These are phyloP conservation scores for Vigna mungo DNA, from an alignment of 306 rosid species.

Conservation along the genomic window DNA sequence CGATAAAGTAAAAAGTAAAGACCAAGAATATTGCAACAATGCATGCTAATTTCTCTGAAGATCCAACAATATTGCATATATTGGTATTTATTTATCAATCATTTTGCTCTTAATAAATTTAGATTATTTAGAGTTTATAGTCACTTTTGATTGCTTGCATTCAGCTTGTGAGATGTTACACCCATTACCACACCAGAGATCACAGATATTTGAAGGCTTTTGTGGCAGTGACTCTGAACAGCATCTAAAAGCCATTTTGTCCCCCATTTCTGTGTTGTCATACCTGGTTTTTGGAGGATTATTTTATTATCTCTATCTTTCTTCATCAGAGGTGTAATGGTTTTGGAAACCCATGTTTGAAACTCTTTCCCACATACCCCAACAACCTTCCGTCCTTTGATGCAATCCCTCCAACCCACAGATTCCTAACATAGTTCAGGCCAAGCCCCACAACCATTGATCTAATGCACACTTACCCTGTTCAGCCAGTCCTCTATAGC, in stretches of 20 bases:
- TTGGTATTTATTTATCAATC: constrained; percentile 3
- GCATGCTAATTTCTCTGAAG: background rate
- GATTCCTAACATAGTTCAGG: background rate
- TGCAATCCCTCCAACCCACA: background rate
- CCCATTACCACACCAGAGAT: background rate
- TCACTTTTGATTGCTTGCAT: constrained; percentile 9
- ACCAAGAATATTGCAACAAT: background rate
- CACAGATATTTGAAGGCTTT: background rate
- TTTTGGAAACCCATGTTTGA: background rate
- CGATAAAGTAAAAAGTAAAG: background rate
- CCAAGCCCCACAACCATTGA: background rate
- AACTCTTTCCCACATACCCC: background rate
- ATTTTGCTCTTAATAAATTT: background rate
- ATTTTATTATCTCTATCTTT: background rate
- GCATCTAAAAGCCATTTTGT: background rate
- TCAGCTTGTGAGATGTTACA: background rate
- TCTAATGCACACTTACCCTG: background rate
- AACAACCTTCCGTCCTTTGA: background rate
- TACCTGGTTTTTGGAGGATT: background rate
- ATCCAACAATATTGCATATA: background rate
- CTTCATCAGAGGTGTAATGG: background rate
- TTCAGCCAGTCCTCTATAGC: background rate
- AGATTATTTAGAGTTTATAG: background rate
- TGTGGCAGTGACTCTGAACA: background rate
- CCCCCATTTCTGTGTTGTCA: background rate